Evolutionary conservation across 2,329 filamentous ascomycete species (phyloP).

Genomic region (Ophiostoma pallidulum): DNA sequence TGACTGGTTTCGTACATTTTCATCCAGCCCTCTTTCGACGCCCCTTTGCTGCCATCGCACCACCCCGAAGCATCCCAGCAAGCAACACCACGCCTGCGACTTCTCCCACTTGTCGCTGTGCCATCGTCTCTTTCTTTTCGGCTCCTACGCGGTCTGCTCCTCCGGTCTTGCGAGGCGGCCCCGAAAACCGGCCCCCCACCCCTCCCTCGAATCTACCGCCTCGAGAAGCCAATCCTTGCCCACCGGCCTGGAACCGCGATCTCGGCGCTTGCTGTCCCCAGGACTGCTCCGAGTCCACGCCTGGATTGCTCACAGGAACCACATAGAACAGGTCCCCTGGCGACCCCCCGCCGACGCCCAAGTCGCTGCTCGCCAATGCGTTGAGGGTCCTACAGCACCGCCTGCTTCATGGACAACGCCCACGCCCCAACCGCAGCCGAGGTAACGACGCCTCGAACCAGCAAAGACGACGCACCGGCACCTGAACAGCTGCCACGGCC

Average conservation of each 20-base stretch:
- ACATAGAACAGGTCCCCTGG: neutral
- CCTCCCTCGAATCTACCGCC: neutral
- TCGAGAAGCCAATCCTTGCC: neutral
- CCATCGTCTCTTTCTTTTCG: too few species aligned
- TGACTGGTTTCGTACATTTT: too few species aligned
- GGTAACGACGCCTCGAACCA: neutral
- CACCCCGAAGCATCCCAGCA: too few species aligned
- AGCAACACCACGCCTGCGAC: too few species aligned
- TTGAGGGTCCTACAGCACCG: neutral
- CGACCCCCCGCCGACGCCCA: neutral
- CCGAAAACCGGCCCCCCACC: too few species aligned
- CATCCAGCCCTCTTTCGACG: neutral
- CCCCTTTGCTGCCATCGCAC: neutral
- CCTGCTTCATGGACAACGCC: constrained; percentile 8
- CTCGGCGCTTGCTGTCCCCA: too few species aligned
- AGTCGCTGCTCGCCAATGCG: neutral
- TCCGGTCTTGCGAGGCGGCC: too few species aligned
- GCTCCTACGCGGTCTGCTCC: neutral
- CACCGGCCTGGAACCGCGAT: neutral
- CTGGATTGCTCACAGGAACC: neutral
- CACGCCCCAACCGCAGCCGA: neutral
- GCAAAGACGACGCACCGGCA: neutral
- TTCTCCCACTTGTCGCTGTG: too few species aligned
- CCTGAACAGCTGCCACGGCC: constrained; percentile 7
- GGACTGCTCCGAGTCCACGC: neutral